Evolutionary conservation across 371 early-diverging fungal genomes (phyloP).

Genomic region (Mortierella polycephala): DNA sequence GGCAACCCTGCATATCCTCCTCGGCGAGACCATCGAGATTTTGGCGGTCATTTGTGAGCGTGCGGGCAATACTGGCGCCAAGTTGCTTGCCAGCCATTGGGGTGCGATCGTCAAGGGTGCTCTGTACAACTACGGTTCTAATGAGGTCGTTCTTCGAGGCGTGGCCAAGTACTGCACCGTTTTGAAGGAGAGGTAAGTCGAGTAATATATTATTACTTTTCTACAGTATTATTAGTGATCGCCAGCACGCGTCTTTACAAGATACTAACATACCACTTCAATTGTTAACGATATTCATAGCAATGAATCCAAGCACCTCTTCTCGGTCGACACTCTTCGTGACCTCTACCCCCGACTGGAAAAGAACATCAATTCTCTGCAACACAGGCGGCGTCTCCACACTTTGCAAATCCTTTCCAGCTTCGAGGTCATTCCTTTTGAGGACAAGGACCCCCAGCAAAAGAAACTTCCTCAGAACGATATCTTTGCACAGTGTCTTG

Average conservation of each 20-base stretch:
- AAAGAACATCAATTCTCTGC: constrained; percentile 67
- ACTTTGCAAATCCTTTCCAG: constrained; percentile 76
- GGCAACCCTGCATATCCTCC: constrained; percentile 63
- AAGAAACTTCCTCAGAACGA: constrained; percentile 26
- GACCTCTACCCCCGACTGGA: constrained; percentile 66
- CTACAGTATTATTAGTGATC: neutral
- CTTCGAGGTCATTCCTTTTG: constrained; percentile 68
- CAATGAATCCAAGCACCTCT: constrained; percentile 47
- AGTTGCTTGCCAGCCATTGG: constrained; percentile 49
- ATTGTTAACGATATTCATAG: constrained; percentile 26
- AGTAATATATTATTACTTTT: neutral
- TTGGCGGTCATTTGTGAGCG: constrained; percentile 58
- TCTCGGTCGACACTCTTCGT: constrained; percentile 57
- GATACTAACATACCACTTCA: neutral
- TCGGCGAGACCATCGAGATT: constrained; percentile 65
- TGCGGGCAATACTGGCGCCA: constrained; percentile 19
- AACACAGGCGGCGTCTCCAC: constrained; percentile 70
- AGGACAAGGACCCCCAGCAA: constrained; percentile 57
- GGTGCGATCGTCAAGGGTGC: constrained; percentile 57
- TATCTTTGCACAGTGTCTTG: constrained; percentile 32
- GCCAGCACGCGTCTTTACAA: neutral
- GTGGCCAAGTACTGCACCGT: constrained; percentile 64
- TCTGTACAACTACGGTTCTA: constrained; percentile 58
- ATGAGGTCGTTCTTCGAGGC: constrained; percentile 69
- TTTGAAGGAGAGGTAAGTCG: constrained; percentile 60